Percentiles rank a stretch among this genome's conserved stretches.
These are phyloP conservation scores for Trichosphaerium sp. DNA, from an alignment of 78 protist genomes.

Conservation along the genomic window DNA sequence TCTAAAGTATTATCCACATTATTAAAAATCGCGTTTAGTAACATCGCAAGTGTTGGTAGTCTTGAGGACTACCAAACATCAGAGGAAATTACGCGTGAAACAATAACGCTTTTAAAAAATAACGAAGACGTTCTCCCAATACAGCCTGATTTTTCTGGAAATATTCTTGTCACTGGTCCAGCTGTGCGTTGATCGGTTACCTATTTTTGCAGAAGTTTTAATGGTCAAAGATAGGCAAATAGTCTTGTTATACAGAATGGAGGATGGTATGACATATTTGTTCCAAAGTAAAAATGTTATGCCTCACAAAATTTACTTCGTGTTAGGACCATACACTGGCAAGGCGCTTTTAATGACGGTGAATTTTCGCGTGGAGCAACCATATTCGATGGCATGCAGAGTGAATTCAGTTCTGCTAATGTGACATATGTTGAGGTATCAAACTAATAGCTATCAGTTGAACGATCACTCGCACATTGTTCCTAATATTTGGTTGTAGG, in stretches of 20 bases:
- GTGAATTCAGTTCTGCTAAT: neutral
- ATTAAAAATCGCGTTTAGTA: too few species aligned
- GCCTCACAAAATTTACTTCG: too few species aligned
- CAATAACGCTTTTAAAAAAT: constrained; percentile 30
- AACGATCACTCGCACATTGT: neutral
- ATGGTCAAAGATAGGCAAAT: too few species aligned
- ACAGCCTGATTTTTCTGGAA: neutral
- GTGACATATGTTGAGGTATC: constrained; percentile 5
- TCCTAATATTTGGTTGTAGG: too few species aligned
- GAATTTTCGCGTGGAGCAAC: constrained; percentile 33
- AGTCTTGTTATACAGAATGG: constrained; percentile 20
- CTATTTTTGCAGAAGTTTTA: too few species aligned
- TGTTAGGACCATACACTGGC: constrained; percentile 47
- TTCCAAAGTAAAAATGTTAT: too few species aligned
- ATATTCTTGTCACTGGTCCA: constrained; percentile 29
- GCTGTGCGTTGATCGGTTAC: too few species aligned
- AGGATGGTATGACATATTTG: too few species aligned
- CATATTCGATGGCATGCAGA: constrained; percentile 13
- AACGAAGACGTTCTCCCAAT: constrained; percentile 11
- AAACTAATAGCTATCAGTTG: constrained; percentile 5
- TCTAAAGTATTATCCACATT: too few species aligned
- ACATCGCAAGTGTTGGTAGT: constrained; percentile 26
- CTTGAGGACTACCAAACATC: constrained; percentile 19
- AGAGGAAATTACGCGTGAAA: constrained; percentile 12
- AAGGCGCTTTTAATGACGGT: constrained; percentile 24